Conservation (phyloP, 1,284 basidiomycete genomes). For the Ustilago vetiveriae region DNA sequence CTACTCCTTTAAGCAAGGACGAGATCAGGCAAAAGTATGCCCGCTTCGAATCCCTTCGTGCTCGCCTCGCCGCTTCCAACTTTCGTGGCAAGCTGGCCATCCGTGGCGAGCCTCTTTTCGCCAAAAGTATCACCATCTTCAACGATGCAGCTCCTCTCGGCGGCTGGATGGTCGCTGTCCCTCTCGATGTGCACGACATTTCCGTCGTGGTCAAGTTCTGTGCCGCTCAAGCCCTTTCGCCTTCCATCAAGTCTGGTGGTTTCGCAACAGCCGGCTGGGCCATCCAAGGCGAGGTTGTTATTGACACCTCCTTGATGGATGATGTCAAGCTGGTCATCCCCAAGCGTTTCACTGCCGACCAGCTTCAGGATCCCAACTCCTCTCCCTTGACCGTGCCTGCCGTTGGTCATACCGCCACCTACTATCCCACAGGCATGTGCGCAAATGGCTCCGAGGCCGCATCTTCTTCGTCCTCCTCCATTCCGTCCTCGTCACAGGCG, state of each 20-base stretch:
- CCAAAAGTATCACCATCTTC: conserved; percentile 48
- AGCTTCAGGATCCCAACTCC: conserved; percentile 6
- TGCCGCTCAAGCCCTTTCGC: conserved; percentile 74
- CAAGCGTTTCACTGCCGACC: conserved; percentile 2
- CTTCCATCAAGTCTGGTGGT: conserved; percentile 86
- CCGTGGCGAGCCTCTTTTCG: conserved; percentile 40
- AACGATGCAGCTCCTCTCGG: conserved; percentile 53
- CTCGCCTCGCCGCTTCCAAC: conserved; percentile 14
- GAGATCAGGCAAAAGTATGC: conserved; percentile 24
- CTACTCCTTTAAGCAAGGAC: conserved; percentile 30
- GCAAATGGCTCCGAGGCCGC: conserved; percentile 8
- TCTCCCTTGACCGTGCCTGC: conserved; percentile 34
- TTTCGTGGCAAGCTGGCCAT: conserved; percentile 45
- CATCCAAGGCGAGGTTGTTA: conserved; percentile 81
- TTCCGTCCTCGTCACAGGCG: conserved; percentile 5
- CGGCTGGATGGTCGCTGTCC: conserved; percentile 51
- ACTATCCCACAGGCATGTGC: conserved; percentile 19
- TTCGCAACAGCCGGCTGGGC: conserved; percentile 89
- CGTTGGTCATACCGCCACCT: conserved; percentile 7
- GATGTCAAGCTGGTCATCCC: conserved; percentile 76
- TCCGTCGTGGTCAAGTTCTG: conserved; percentile 71
- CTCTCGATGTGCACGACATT: conserved; percentile 41
- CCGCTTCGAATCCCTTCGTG: conserved; percentile 28
- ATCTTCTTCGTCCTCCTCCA: neutral
- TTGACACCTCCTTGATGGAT: conserved; percentile 78